Conservation (phyloP, 108 stramenopile genomes). For the Cylindrotheca closterium region DNA sequence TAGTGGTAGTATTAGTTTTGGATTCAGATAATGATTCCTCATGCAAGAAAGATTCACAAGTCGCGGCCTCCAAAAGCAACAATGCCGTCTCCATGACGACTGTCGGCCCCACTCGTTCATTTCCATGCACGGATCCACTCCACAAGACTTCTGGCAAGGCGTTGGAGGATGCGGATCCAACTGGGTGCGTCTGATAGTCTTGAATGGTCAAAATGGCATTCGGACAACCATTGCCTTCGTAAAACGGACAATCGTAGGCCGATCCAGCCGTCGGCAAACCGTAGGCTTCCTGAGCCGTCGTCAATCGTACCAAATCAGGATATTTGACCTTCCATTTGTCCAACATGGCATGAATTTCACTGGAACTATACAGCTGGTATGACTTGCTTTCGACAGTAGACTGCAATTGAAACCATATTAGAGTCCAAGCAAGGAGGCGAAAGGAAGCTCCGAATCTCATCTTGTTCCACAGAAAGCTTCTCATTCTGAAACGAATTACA, state of each 20-base stretch:
- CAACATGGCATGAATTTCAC: slow-evolving; percentile 23
- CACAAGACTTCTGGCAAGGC: slow-evolving; percentile 87
- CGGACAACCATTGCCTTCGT: slow-evolving; percentile 44
- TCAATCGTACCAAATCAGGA: slow-evolving; percentile 54
- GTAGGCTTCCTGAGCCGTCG: slow-evolving; percentile 64
- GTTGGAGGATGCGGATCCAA: slow-evolving; percentile 46
- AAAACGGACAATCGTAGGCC: slow-evolving; percentile 39
- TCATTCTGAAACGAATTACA: too few species aligned
- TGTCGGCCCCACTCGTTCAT: slow-evolving; percentile 89
- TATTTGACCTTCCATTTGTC: slow-evolving; percentile 34
- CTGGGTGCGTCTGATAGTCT: slow-evolving; percentile 66
- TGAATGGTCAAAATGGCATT: slow-evolving; percentile 73
- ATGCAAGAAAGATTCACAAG: slow-evolving; percentile 51
- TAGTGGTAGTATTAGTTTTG: not conserved
- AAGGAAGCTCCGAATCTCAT: too few species aligned
- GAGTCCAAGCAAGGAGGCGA: too few species aligned
- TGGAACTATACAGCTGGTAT: slow-evolving; percentile 25
- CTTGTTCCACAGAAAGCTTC: too few species aligned
- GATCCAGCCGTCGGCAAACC: slow-evolving; percentile 62
- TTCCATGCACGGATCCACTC: slow-evolving; percentile 87
- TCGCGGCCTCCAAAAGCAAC: slow-evolving; percentile 55
- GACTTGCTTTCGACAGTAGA: too few species aligned
- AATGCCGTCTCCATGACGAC: slow-evolving; percentile 39
- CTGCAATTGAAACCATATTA: too few species aligned
- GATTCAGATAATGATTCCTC: not conserved